A percentile compares a stretch with the other conserved stretches of the same genome.
Conservation (phyloP, 2,329 filamentous ascomycete genomes). For the Trichoderma sp. region DNA sequence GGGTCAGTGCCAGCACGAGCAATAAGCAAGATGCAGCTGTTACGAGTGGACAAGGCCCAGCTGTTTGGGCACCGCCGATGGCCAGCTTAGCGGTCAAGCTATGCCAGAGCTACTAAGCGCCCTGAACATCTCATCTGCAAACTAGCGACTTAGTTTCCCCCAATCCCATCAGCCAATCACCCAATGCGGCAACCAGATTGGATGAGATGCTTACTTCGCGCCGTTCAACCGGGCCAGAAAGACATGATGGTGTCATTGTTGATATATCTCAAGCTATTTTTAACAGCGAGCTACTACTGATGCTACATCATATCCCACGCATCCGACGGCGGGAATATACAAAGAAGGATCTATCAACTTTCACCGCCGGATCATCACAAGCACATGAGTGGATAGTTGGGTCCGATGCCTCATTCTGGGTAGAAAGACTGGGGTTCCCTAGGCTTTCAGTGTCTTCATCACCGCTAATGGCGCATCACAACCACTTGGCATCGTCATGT, state of each 20-base stretch:
- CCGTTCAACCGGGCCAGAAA: conserved; percentile 3
- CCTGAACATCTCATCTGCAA: conserved; percentile 19
- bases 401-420: conserved; percentile 16
- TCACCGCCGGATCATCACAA: conserved; percentile 21
- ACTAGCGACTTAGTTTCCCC: conserved; percentile 18
- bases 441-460: conserved; percentile 1
- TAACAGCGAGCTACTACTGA: not conserved
- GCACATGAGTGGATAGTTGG: conserved; percentile 18
- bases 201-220: conserved; percentile 4
- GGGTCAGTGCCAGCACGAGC: not conserved
- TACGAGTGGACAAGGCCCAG: not conserved
- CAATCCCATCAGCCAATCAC: conserved; percentile 17
- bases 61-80: conserved; percentile 15
- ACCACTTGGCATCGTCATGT: conserved; percentile 10
- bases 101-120: conserved; percentile 24
- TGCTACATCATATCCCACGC: conserved; percentile 18
- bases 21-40: not conserved
- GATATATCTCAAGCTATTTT: conserved; percentile 20
- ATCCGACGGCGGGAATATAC: conserved; percentile 15
- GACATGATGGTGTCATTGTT: conserved; percentile 20
- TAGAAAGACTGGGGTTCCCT: conserved; percentile 7
- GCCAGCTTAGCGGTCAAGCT: not conserved
- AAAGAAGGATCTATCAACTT: conserved; percentile 9
- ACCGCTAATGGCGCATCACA: conserved; percentile 20
- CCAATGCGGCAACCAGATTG: conserved; percentile 15